Conservation (phyloP, 306 rosid species). For the Cicer cuneatum region DNA sequence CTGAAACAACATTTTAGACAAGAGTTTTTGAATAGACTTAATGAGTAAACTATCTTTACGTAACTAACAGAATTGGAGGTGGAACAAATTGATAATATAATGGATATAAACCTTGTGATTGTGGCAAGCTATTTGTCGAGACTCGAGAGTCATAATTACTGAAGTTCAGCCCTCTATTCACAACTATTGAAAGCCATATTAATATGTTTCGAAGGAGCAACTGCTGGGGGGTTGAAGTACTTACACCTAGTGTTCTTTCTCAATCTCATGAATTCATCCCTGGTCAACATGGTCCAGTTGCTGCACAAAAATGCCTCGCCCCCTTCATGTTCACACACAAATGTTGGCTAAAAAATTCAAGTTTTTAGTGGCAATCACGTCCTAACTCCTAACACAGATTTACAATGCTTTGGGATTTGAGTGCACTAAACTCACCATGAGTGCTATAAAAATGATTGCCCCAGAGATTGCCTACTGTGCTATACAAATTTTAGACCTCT, state of each 20-base stretch:
- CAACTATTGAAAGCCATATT: not conserved
- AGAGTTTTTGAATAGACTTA: not conserved
- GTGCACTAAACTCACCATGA: not conserved
- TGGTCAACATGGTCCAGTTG: not conserved
- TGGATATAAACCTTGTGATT: not conserved
- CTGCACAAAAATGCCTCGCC: not conserved
- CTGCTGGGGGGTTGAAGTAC: not conserved
- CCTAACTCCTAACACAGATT: not conserved
- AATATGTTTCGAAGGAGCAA: not conserved
- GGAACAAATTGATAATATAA: not conserved
- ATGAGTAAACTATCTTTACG: not conserved
- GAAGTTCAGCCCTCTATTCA: conserved; percentile 1
- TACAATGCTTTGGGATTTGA: not conserved
- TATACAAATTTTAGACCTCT: not conserved
- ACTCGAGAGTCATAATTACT: not conserved
- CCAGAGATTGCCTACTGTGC: not conserved
- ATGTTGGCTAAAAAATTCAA: not conserved
- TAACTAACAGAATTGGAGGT: not conserved
- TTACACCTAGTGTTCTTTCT: not conserved
- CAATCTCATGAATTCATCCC: not conserved
- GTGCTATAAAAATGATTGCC: not conserved
- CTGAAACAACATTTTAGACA: not conserved
- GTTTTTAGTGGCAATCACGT: not conserved
- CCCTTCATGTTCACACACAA: not conserved
- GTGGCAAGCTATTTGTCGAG: not conserved